These are phyloP conservation scores for Metschnikowia colocasiae DNA, from an alignment of 805 yeast genomes.

Conservation along the genomic window DNA sequence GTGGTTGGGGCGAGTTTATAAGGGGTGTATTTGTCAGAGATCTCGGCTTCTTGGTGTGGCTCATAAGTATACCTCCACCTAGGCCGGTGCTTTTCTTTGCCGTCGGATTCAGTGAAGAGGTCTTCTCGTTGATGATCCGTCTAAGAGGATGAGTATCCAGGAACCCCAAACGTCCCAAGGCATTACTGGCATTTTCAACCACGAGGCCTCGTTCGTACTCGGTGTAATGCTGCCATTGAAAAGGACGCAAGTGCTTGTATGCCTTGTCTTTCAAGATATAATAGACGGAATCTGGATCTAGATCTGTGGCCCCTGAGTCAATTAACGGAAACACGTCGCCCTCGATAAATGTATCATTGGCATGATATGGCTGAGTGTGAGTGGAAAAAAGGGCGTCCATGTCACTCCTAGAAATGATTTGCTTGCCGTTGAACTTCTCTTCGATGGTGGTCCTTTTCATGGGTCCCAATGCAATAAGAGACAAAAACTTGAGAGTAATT, in stretches of 20 bases:
- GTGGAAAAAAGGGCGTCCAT: conserved; percentile 24
- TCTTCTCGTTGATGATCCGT: conserved; percentile 24
- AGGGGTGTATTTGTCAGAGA: conserved; percentile 3
- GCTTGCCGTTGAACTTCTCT: conserved; percentile 6
- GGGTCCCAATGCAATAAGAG: conserved; percentile 20
- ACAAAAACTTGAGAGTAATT: conserved; percentile 11
- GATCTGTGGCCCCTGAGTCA: conserved; percentile 10
- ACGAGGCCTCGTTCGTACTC: conserved; percentile 30
- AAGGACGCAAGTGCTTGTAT: conserved; percentile 38
- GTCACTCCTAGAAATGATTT: conserved; percentile 10
- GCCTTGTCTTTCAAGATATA: conserved; percentile 38
- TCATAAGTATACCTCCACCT: conserved; percentile 25
- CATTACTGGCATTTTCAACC: conserved; percentile 32
- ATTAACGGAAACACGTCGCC: conserved; percentile 25
- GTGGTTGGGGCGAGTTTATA: conserved; percentile 6
- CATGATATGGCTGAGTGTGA: conserved; percentile 27
- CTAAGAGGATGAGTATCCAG: conserved; percentile 43
- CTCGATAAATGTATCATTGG: conserved; percentile 29
- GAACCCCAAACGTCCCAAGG: conserved; percentile 40
- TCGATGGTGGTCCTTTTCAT: conserved; percentile 11
- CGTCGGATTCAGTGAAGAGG: conserved; percentile 5
- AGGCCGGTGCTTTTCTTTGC: conserved; percentile 21
- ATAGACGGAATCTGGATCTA: conserved; percentile 7
- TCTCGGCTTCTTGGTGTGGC: conserved; percentile 16
- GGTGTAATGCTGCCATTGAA: conserved; percentile 33